phyloP scores from a whole-genome alignment of 768 basidiomycete species.

The Leccinum variicolor region DNA sequence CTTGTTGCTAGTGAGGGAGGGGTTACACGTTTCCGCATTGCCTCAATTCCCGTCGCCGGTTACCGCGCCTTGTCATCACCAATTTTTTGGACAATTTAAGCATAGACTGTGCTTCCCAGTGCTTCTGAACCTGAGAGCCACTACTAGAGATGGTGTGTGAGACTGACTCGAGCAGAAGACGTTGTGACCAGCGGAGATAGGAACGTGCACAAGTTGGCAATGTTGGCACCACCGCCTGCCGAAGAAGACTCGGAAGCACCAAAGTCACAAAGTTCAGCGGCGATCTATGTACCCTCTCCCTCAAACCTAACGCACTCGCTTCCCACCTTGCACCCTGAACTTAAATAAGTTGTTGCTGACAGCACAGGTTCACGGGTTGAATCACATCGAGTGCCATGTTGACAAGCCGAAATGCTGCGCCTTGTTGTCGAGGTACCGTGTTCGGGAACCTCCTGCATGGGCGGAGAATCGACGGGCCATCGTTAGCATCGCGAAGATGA shows the following conservation, averaged over 20 bases:
- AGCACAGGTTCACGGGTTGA: background rate
- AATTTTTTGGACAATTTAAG: conserved; percentile 9
- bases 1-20: conserved; percentile 5
- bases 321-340: conserved; percentile 1
- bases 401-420: background rate
- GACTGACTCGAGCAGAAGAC: background rate
- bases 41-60: conserved; percentile 31
- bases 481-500: conserved; percentile 10
- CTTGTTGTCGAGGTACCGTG: background rate
- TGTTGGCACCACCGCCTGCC: background rate
- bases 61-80: conserved; percentile 26
- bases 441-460: conserved; percentile 9
- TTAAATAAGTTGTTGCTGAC: background rate
- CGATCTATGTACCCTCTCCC: conserved; percentile 13
- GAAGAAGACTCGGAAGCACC: background rate
- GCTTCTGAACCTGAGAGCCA: conserved; percentile 18
- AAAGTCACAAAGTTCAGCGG: conserved; percentile 8
- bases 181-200: background rate
- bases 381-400: background rate
- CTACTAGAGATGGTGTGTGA: background rate
- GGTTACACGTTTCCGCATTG: conserved; percentile 28
- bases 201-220: conserved; percentile 2
- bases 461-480: conserved; percentile 18
- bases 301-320: background rate
- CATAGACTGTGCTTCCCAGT: conserved; percentile 10